These are phyloP conservation scores for Rhinocladiella similis DNA, from an alignment of 2,329 filamentous ascomycete species.

Conservation along the genomic window DNA sequence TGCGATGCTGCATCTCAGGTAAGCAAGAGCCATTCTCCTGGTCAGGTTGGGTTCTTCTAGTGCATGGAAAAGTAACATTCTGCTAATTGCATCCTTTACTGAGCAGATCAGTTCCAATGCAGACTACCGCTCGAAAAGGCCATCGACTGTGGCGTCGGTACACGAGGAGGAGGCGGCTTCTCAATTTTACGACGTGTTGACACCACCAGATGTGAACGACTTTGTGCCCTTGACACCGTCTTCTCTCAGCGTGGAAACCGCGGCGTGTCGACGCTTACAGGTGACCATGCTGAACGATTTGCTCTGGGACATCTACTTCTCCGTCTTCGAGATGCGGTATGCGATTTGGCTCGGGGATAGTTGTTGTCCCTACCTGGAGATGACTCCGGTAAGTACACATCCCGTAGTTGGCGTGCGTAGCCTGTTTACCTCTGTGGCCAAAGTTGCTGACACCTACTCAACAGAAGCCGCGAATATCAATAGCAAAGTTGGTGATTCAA, in stretches of 20 bases:
- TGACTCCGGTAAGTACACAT: neutral
- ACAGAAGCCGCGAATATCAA: neutral
- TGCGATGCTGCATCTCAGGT: neutral
- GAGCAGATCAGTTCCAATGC: neutral
- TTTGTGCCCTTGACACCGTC: neutral
- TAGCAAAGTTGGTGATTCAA: no score
- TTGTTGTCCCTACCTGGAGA: constrained; percentile 11
- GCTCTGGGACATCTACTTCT: constrained; percentile 12
- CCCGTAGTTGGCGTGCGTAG: neutral
- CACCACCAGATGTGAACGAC: neutral
- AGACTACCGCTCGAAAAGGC: neutral
- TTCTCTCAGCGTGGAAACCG: neutral
- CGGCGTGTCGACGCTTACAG: neutral
- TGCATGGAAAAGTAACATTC: neutral
- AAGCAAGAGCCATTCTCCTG: neutral
- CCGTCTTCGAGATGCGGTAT: constrained; percentile 8
- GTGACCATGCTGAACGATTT: constrained; percentile 1
- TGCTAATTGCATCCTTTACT: neutral
- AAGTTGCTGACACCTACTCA: no score
- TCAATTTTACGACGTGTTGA: neutral
- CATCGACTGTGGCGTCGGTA: neutral
- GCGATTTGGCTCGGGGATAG: constrained; percentile 8
- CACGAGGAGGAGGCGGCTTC: neutral
- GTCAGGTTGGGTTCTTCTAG: neutral
- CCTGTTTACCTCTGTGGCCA: neutral